Conservation (phyloP, 345 rosid genomes). For the Eucalyptus victrix region DNA sequence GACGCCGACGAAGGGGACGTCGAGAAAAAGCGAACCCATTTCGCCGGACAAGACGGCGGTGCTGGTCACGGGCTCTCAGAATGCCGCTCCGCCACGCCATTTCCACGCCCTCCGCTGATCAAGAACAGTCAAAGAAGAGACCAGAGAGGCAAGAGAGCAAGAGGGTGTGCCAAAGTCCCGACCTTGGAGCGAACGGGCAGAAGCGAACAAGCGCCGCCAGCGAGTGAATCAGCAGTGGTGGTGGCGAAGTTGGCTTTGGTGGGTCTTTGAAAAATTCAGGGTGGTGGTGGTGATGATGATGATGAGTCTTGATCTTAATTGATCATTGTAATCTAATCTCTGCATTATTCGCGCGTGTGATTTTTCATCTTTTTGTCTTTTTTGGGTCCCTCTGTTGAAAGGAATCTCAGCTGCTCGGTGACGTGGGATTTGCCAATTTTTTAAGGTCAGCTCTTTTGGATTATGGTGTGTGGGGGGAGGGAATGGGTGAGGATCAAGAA, state of each 20-base stretch:
- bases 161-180: background rate
- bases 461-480: background rate
- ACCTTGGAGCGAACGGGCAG: background rate
- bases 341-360: background rate
- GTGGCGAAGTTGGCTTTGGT: background rate
- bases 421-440: background rate
- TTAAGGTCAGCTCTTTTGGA: background rate
- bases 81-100: conserved; percentile 36
- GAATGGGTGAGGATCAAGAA: background rate
- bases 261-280: background rate
- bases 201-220: background rate
- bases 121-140: background rate
- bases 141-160: background rate
- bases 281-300: background rate
- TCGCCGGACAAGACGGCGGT: background rate
- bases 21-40: background rate
- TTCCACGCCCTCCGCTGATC: background rate
- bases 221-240: background rate
- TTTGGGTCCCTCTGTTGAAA: background rate
- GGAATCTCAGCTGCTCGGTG: background rate
- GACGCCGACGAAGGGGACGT: background rate
- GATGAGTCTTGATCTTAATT: background rate
- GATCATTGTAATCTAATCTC: background rate
- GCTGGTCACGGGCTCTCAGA: background rate
- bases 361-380: background rate